These are phyloP conservation scores for Talaromyces sp. DNA, from an alignment of 2,329 filamentous ascomycete genomes.

Conservation along the genomic window DNA sequence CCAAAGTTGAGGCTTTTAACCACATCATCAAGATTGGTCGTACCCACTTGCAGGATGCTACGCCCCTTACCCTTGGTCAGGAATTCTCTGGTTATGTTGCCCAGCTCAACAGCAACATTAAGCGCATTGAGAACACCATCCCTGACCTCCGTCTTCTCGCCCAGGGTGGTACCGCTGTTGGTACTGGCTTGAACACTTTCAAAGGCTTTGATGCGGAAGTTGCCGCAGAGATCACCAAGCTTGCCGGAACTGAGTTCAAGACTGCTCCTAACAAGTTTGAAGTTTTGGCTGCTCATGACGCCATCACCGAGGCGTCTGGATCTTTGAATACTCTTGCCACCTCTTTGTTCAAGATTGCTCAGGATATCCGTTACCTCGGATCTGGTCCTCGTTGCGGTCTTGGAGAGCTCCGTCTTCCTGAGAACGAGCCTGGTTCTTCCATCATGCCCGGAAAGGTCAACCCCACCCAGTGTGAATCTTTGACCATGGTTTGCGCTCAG, in stretches of 20 bases:
- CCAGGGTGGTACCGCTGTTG: conserved; percentile 94
- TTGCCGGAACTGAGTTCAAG: conserved; percentile 90
- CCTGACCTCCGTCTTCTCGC: conserved; percentile 83
- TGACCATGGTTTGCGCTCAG: conserved; percentile 97
- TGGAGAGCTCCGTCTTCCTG: conserved; percentile 86
- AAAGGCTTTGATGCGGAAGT: conserved; percentile 93
- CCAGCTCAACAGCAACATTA: conserved; percentile 86
- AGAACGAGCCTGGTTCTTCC: conserved; percentile 95
- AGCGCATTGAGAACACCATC: conserved; percentile 77
- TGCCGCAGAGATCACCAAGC: conserved; percentile 82
- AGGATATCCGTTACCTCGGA: conserved; percentile 96
- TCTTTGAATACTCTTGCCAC: conserved; percentile 87
- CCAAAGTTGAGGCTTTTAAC: conserved; percentile 85
- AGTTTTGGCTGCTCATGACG: conserved; percentile 91
- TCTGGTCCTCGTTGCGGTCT: conserved; percentile 94
- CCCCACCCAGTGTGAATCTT: conserved; percentile 93
- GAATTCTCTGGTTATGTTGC: conserved; percentile 98
- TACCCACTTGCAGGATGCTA: conserved; percentile 96
- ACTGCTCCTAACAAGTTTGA: conserved; percentile 99
- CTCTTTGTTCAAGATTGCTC: conserved; percentile 95
- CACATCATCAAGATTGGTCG: conserved; percentile 98
- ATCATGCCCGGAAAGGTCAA: conserved; percentile 99
- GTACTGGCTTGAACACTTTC: conserved; percentile 96
- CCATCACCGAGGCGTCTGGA: conserved; percentile 89
- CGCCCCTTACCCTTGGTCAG: conserved; percentile 89